These are phyloP conservation scores for Chlamydomonas urium DNA, from an alignment of 139 green algal genomes.

Conservation along the genomic window DNA sequence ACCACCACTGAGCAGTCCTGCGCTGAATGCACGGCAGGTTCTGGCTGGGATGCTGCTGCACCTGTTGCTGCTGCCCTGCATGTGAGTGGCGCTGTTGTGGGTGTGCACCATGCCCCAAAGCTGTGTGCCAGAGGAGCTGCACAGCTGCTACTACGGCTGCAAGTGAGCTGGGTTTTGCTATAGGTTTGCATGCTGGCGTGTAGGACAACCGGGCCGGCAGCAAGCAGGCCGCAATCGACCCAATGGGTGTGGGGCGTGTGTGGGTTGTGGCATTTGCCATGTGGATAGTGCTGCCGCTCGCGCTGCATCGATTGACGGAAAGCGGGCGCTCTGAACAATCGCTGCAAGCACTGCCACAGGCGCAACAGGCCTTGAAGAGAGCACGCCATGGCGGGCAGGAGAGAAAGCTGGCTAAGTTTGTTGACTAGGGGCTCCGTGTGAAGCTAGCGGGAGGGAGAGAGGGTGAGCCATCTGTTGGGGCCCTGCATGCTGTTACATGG, in stretches of 20 bases:
- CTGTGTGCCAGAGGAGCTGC: neutral
- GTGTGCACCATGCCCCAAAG: neutral
- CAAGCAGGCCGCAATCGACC: too few relatives aligned
- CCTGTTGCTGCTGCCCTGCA: neutral
- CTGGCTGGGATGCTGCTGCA: neutral
- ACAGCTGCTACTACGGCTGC: neutral
- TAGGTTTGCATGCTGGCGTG: too few relatives aligned
- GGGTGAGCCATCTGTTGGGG: constrained; percentile 59
- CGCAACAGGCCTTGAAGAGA: neutral
- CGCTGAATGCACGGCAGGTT: neutral
- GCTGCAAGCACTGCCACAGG: neutral
- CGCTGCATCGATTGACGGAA: too few relatives aligned
- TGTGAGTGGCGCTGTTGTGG: neutral
- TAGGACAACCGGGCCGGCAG: too few relatives aligned
- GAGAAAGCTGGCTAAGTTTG: constrained; percentile 92
- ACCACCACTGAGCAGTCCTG: constrained; percentile 3
- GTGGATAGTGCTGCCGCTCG: neutral
- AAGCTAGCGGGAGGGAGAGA: constrained; percentile 92
- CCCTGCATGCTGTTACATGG: neutral
- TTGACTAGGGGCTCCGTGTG: constrained; percentile 92
- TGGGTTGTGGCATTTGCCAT: neutral
- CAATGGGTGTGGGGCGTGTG: neutral
- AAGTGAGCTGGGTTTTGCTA: neutral
- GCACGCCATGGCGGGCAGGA: constrained; percentile 57
- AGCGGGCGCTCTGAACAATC: neutral